These are phyloP conservation scores for Alternaria novae-zelandiae DNA, from an alignment of 2,329 filamentous ascomycete species.

Conservation along the genomic window DNA sequence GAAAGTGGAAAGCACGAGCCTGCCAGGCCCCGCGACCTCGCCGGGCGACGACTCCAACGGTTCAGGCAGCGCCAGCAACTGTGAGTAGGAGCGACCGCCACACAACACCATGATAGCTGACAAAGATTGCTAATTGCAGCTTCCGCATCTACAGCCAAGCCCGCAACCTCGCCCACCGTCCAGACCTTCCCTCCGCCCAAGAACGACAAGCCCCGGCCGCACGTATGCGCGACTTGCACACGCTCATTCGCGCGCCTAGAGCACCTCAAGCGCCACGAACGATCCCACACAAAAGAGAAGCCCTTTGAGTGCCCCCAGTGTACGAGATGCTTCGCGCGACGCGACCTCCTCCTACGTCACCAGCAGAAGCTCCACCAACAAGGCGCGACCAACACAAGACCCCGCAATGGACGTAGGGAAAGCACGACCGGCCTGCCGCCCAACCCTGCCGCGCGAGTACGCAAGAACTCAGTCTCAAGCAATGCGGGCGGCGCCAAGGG, in stretches of 20 bases:
- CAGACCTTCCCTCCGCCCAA: conserved; percentile 78
- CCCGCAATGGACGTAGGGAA: conserved; percentile 82
- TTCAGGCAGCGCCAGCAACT: conserved; percentile 38
- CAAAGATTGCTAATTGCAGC: conserved; percentile 25
- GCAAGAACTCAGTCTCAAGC: conserved; percentile 88
- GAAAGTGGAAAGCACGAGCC: conserved; percentile 32
- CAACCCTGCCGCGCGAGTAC: conserved; percentile 74
- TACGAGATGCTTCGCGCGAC: conserved; percentile 89
- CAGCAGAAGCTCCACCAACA: conserved; percentile 99
- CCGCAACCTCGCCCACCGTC: conserved; percentile 32
- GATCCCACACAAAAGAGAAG: conserved; percentile 99
- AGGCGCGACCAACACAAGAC: conserved; percentile 83
- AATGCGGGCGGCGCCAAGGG: conserved; percentile 57
- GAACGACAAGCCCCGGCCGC: conserved; percentile 95
- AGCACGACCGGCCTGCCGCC: conserved; percentile 77
- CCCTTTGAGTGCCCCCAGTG: conserved; percentile 98
- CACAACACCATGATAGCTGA: conserved; percentile 22
- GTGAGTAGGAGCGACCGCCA: conserved; percentile 28
- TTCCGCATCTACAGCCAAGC: conserved; percentile 41
- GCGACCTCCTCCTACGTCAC: conserved; percentile 89
- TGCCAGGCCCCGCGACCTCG: conserved; percentile 34
- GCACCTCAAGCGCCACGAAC: conserved; percentile 95
- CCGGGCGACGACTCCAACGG: conserved; percentile 39
- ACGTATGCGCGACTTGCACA: conserved; percentile 89
- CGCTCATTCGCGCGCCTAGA: conserved; percentile 94